Conservation (phyloP, 192 early-diverging fungal species). For the Dimargaris verticillata region DNA sequence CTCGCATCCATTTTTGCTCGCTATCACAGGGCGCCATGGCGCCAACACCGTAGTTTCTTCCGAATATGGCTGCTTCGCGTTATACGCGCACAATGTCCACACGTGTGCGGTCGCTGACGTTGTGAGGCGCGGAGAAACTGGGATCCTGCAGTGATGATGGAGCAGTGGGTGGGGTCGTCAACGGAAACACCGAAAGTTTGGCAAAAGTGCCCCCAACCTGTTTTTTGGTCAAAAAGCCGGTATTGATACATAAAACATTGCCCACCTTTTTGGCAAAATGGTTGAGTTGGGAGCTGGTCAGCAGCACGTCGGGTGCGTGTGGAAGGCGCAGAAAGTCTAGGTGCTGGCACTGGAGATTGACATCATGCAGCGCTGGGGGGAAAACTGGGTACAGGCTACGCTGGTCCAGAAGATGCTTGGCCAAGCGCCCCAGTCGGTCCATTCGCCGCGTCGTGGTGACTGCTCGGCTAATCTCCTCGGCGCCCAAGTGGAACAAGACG, state of each 20-base stretch:
- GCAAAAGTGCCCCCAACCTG: constrained; percentile 71
- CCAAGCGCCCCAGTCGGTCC: constrained; percentile 55
- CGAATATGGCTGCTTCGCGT: too few relatives aligned
- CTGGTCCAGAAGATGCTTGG: constrained; percentile 65
- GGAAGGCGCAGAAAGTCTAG: constrained; percentile 17
- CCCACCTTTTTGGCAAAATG: constrained; percentile 57
- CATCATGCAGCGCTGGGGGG: constrained; percentile 32
- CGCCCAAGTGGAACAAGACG: constrained; percentile 49
- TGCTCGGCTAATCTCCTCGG: constrained; percentile 43
- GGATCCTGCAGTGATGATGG: constrained; percentile 2
- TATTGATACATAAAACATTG: constrained; percentile 68
- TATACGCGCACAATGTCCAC: background rate
- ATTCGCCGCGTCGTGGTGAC: constrained; percentile 16
- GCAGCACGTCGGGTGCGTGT: constrained; percentile 66
- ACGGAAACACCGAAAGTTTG: constrained; percentile 53
- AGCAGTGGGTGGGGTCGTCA: too few relatives aligned
- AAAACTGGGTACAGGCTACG: constrained; percentile 78
- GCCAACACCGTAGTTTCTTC: too few relatives aligned
- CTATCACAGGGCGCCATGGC: too few relatives aligned
- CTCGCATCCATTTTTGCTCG: too few relatives aligned
- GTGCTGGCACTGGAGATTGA: constrained; percentile 19
- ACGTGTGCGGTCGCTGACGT: background rate
- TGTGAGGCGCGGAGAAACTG: constrained; percentile 12
- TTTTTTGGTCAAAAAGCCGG: constrained; percentile 54
- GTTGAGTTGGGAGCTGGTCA: constrained; percentile 57